These are phyloP conservation scores for Terfezia boudieri DNA, from an alignment of 495 filamentous ascomycete species.

Conservation along the genomic window DNA sequence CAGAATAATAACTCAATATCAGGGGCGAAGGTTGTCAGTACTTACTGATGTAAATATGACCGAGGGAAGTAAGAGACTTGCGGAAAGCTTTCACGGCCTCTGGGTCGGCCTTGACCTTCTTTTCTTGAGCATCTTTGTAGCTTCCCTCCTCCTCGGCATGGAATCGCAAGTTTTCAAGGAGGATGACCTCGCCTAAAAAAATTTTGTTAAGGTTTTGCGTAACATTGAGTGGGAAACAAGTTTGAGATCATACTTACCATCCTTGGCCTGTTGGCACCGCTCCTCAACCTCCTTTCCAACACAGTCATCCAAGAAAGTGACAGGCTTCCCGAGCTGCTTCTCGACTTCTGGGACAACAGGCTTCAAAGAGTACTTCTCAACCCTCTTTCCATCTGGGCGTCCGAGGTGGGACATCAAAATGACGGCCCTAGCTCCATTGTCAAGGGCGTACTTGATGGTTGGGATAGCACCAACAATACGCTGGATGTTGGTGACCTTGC, in stretches of 20 bases:
- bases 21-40: constrained; percentile 2
- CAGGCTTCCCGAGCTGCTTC: constrained; percentile 55
- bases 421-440: constrained; percentile 83
- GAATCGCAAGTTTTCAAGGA: constrained; percentile 95
- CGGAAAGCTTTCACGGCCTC: constrained; percentile 78
- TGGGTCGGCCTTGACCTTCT: constrained; percentile 96
- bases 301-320: constrained; percentile 76
- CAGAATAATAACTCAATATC: neutral
- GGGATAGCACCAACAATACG: constrained; percentile 93
- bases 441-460: constrained; percentile 94
- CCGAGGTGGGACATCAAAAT: constrained; percentile 98
- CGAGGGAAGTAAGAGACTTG: constrained; percentile 80
- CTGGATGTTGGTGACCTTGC: constrained; percentile 93
- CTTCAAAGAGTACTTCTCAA: constrained; percentile 83
- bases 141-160: constrained; percentile 95
- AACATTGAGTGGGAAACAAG: neutral
- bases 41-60: constrained; percentile 93
- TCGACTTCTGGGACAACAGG: constrained; percentile 79
- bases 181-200: constrained; percentile 42
- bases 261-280: constrained; percentile 58
- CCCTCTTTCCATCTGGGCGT: constrained; percentile 72
- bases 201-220: neutral
- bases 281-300: constrained; percentile 79
- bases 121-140: constrained; percentile 72
- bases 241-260: constrained; percentile 21